Evolutionary conservation across 352 stramenopile species (phyloP), one percentile per base, ranked within the genome.

Genomic region (Globisporangium echinulatum): DNA sequence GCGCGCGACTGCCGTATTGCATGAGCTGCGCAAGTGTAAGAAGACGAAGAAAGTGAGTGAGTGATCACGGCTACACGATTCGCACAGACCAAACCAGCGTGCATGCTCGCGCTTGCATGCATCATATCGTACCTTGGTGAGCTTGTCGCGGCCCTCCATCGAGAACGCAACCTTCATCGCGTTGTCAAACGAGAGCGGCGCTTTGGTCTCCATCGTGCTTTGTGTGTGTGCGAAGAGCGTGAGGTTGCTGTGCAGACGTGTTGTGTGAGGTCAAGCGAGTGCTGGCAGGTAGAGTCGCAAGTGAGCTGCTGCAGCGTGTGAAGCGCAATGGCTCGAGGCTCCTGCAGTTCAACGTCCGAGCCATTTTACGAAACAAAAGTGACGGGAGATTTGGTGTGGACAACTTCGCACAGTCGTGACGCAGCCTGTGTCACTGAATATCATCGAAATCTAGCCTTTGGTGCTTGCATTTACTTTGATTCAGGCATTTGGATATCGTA

Each of bases 91-190:
- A 5, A 48, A 10, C 11, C 43, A 48, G 6, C 5, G 13, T 33
- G 25, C 25, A 33, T 33, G 25, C 25, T 33, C 25, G 25, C 25
- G 25, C 25, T 33, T 33, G 25, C 25, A 33, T 33, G 17, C 8
- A 46, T 40, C 2, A 5, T 5, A 36, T n/a, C 56, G n/a, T n/a
- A 93, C 74, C 72, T 95, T 95, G 67, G 83, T 89, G 66, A 95
- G 75, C 65, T 95, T 95, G 67, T 95, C 86, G 59, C 86, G 78
- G 37, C 86, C 86, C 54, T 95, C 86, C 25, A 95, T 71, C 62
- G 71, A 83, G 67, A 89, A 93, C 46, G 78, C 80, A 14, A 93
- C 70, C 58, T 87, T 74, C 13, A 82, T 68, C 56, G 74, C 72
- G 38, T 70, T 69, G 69, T 90, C 77, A 15, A 90, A 49, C n/a